Evolutionary conservation across 2,329 filamentous ascomycete genomes (phyloP), one percentile per base, ranked within the genome.

Genomic region (Aspergillus hortae): DNA sequence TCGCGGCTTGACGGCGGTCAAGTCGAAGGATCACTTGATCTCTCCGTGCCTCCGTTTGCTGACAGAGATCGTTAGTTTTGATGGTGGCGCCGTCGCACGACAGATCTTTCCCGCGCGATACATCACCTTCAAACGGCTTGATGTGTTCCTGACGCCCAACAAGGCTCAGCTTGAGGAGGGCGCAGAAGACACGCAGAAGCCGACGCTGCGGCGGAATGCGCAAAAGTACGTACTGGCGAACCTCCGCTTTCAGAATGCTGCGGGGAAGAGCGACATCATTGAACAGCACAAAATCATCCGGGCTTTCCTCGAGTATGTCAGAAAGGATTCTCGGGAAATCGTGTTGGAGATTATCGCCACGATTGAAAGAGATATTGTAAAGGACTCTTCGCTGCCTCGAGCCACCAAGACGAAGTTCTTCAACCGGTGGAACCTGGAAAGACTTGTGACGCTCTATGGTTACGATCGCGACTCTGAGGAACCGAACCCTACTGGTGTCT

Each of bases 41-140:
- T 94, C 90, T 2, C 92, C 94, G 1, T 92, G 89, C 21, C 75
- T 99, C 53, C 85, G 92, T 51, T 75, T 99, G 47, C 80, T 99
- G 54, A 89, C 87, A 47, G 92, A 99, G 72, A 80, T 92, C n/a
- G 83, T 90, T 14, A 85, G 80, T 49, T 88, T 96, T 57, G 92
- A 97, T 70, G 91, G 91, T 14, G 95, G 94, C 12, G 82, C 84
- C 40, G 80, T 91, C 50, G 90, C 92, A 25, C 86, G 84, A 59
- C 80, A 86, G 43, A 79, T 96, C 32, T 95, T 95, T 67, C 81
- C 87, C 48, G 85, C 86, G 30, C 83, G 90, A 60, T 85, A 90
- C 61, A 86, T 84, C 53, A 94, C 90, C 0, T 87, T 95, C 52
- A 87, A 90, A 62, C 86, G 86, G 6, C 75, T 99, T 2, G 87